phyloP scores from a whole-genome alignment of 1,284 basidiomycete genomes.

The Ceratobasidium papillatum region DNA sequence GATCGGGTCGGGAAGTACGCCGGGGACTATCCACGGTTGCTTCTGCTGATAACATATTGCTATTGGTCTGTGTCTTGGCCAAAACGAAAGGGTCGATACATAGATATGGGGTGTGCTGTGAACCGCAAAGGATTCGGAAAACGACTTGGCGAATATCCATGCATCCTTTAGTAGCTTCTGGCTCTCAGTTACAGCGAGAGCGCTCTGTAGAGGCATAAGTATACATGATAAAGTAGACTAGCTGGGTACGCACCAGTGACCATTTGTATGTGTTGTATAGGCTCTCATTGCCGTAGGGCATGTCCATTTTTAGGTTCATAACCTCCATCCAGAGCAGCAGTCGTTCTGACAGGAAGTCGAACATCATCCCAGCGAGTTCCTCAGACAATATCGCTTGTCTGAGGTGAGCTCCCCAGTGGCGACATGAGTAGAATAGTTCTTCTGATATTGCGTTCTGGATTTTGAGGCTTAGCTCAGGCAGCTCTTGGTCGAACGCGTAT shows the following conservation, averaged over 20 bases:
- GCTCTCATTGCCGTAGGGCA: too few relatives aligned
- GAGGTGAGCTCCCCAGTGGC: neutral
- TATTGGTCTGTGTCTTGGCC: neutral
- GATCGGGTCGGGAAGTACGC: too few relatives aligned
- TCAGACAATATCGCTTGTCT: neutral
- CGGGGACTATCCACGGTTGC: neutral
- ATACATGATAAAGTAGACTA: too few relatives aligned
- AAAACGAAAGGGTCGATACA: neutral
- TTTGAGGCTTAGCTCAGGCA: neutral
- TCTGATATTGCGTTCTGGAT: neutral
- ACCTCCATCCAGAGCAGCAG: conserved; percentile 7
- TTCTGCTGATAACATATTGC: neutral
- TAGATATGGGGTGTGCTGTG: neutral
- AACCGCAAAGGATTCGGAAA: neutral
- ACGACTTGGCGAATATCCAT: too few relatives aligned
- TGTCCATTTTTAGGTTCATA: neutral
- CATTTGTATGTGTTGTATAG: too few relatives aligned
- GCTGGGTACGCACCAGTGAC: too few relatives aligned
- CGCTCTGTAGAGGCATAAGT: too few relatives aligned
- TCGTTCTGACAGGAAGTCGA: neutral
- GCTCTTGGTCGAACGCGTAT: neutral
- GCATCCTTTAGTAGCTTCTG: too few relatives aligned
- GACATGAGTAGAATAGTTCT: neutral
- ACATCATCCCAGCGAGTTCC: neutral
- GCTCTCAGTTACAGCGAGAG: too few relatives aligned